Conservation (phyloP, 169 alveolate genomes). For the Besnoitia besnoiti region DNA sequence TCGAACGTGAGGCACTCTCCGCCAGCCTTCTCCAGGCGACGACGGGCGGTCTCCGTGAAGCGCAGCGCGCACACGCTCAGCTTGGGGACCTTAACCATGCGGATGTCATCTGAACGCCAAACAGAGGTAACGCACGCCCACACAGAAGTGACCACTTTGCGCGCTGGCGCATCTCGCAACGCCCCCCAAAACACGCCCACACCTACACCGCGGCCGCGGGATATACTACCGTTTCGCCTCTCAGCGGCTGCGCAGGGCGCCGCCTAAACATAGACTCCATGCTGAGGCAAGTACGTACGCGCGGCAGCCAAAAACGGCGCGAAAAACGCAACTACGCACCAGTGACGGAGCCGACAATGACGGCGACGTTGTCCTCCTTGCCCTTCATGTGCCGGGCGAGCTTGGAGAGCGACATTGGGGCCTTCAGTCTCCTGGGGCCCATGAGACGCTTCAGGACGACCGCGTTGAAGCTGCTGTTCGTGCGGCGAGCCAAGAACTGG, state of each 20-base stretch:
- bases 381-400: slow-evolving; percentile 89
- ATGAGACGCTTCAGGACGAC: slow-evolving; percentile 92
- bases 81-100: slow-evolving; percentile 87
- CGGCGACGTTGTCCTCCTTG: slow-evolving; percentile 92
- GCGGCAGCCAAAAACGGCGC: not conserved
- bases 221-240: no score
- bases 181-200: not conserved
- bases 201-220: not conserved
- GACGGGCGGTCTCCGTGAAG: slow-evolving; percentile 97
- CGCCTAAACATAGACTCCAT: no score
- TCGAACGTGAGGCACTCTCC: slow-evolving; percentile 98
- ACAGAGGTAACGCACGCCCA: no score
- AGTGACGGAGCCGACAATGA: slow-evolving; percentile 96
- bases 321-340: slow-evolving; percentile 72
- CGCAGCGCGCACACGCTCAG: slow-evolving; percentile 96
- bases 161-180: not conserved
- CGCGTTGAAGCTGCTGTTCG: slow-evolving; percentile 92
- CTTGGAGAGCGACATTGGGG: slow-evolving; percentile 94
- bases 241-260: not conserved
- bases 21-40: slow-evolving; percentile 94
- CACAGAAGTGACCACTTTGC: not conserved
- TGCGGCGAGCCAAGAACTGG: slow-evolving; percentile 93
- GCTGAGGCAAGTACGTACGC: no score
- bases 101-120: slow-evolving; percentile 84
- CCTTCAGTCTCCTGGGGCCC: slow-evolving; percentile 91